Evolutionary conservation across 352 stramenopile species (phyloP), one percentile per base, ranked within the genome.

Genomic region (Phytophthora foliorum): DNA sequence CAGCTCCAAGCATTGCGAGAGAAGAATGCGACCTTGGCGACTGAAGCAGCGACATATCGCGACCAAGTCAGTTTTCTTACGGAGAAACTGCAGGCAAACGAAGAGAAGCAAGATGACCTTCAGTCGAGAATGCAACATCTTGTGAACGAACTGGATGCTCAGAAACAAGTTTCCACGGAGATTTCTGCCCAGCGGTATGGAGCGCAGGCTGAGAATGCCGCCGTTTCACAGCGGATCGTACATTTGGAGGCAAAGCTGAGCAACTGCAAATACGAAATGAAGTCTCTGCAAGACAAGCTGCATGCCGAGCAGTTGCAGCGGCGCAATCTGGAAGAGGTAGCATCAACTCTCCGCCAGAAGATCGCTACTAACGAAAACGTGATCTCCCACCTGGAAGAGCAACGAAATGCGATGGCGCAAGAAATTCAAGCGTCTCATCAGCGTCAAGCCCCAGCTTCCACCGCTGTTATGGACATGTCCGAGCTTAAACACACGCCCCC

Each of bases 1-100:
- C 86, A 94, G 42, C 31, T 88, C 0, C 73, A 88, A 11, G 24
- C 76, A 14, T 38, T 90, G 5, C 66, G 70, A 19, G 70, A 89
- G 32, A 89, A 93, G 64, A 89, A 88, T 25, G 58, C 64, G 8
- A 92, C 74, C 5, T 66, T 92, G 7, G 58, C 72, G 27, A 82
- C 80, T 0, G 86, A 96, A 65, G 70, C 67, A 17, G 58, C 69
- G 5, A 88, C 88, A 17, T 93, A 92, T 59, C 74, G 86, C 10
- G 84, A 93, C n/a, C 88, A 96, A 69, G 84, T 96, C 21, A 92
- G 69, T 41, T 90, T 91, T 42, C 63, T 96, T 16, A 92, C 86
- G 1, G 82, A 93, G 34, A 90, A 94, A 46, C 63, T 96, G 22
- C 80, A 90, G 39, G 36, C 59, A 16, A 81, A 63, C 3, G 81